These are phyloP conservation scores for barrel medic (Medicago truncatula) DNA, from an alignment of 306 rosid species.

Conservation along the genomic window MtrunA17r5.0-ANR NC_053049.1:41160001-41160500, in stretches of 20 bases:
- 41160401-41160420: conserved; percentile 44
- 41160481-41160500: conserved; percentile 90
- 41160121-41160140: too few relatives aligned
- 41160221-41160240: background rate
- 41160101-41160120: too few relatives aligned
- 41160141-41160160: too few relatives aligned
- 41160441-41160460: conserved; percentile 78
- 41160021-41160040: too few relatives aligned
- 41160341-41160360: background rate
- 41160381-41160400: conserved; percentile 4
- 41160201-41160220: conserved; percentile 11
- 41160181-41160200: too few relatives aligned
- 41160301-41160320: background rate
- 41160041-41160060: too few relatives aligned
- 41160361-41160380: background rate
- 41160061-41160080: too few relatives aligned
- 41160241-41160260: background rate
- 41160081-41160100: too few relatives aligned
- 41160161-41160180: too few relatives aligned
- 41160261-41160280: background rate
- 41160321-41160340: background rate
- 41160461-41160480: conserved; percentile 87
- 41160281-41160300: background rate
- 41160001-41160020: too few relatives aligned
- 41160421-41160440: conserved; percentile 94